Conservation (phyloP, 202 grass and related monocot species). For the Saccharum hybrid region DNA sequence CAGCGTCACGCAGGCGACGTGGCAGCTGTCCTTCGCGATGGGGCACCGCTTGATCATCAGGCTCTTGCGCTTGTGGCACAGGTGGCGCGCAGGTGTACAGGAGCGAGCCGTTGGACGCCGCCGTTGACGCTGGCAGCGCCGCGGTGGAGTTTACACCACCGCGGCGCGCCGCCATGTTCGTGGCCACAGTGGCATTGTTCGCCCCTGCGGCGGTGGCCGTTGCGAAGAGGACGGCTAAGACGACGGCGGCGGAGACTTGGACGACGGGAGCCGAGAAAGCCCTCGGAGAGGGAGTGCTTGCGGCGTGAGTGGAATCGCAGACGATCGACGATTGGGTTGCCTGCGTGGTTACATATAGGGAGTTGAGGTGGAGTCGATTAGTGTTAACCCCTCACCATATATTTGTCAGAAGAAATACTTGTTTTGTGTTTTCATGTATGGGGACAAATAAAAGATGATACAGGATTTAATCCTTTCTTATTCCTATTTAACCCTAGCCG, state of each 20-base stretch:
- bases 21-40: slow-evolving; percentile 37
- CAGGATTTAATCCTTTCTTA: too few relatives aligned
- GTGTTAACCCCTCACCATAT: background rate
- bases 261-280: background rate
- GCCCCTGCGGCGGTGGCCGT: background rate
- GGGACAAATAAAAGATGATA: too few relatives aligned
- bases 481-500: too few relatives aligned
- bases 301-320: background rate
- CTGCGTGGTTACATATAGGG: background rate
- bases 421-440: background rate
- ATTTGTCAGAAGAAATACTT: background rate
- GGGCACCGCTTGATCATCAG: slow-evolving; percentile 44
- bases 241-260: background rate
- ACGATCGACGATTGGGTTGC: background rate
- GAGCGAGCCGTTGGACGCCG: background rate
- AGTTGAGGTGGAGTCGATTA: background rate
- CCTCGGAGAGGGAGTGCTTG: background rate
- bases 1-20: slow-evolving; percentile 40
- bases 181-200: slow-evolving; percentile 2
- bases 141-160: background rate
- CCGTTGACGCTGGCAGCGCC: background rate
- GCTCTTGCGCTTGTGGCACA: slow-evolving; percentile 35
- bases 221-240: background rate
- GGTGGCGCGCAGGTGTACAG: slow-evolving; percentile 48
- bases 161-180: background rate